Base-by-base conservation (phyloP, 495 filamentous ascomycete genomes). In the Aspergillus taichungensis region DNA sequence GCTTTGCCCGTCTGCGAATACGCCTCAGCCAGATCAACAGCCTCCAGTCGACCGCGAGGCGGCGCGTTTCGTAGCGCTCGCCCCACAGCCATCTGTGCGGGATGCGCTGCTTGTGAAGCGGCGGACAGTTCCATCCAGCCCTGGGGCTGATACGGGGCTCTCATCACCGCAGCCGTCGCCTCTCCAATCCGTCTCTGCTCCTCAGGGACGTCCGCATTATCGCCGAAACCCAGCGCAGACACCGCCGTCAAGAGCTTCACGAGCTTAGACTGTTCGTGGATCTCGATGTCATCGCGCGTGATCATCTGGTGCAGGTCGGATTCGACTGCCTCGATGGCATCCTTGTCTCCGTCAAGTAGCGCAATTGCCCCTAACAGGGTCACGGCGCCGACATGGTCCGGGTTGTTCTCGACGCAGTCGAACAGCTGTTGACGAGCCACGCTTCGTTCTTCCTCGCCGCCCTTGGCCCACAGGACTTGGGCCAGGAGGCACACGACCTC, bases 381-480 rank as follows among this genome's bases (percentile, higher is more conserved):
- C 8, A 88, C 78, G 2, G 87, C 82, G 32, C 79, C 82, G 6
- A 92, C 71, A 53, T 97, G 91, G 5, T 79, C 76, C 0, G 84
- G 78, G 42, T 84, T 63, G 13, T 56, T 72, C 54, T 89, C 84
- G 11, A 94, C 80, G 40, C 83, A 75, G 10, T 81, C 80, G 53
- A 94, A 88, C 13, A 97, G 64, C 46, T 92, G 77, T 39, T 94
- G 80, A 5, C 86, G 75, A 9, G 91, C 88, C 44, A 87, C 77
- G 34, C 74, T 75, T 34, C 80, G 74, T 39, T 89, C 84, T 9
- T 84, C 78, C 6, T 84, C 78, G 1, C 79, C 80, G 18, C 87
- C 90, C 56, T 85, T 90, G 3, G 87, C 88, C 89, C 91, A 98
- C 6, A 97, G 74, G 3, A 96, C 82, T 57, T 97, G 85, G 2